Evolutionary conservation across 2,329 filamentous ascomycete genomes (phyloP), one percentile per base, ranked within the genome.

Genomic region (Cladorrhinum sp.): DNA sequence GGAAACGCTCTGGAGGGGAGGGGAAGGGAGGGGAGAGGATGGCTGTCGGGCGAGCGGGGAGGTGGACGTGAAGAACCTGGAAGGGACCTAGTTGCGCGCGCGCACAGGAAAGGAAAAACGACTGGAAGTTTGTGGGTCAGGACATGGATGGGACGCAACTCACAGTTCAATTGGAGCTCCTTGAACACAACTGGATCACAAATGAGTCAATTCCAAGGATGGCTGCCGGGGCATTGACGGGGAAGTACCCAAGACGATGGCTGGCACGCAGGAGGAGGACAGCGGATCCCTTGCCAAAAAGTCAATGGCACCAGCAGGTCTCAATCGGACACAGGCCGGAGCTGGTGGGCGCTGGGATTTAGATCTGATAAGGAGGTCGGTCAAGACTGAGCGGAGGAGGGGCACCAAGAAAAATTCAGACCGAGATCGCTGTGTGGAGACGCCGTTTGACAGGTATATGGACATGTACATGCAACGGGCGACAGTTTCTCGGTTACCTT

Each of bases 351-450:
- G 53, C 59, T 60, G 50, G 50, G 56, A 42, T 33, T 56, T 60
- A 57, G 51, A 60, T 59, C 57, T 58, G 24, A 64, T 58, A 58
- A 53, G 58, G 65, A 56, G 55, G 61, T 66, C 62, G 56, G 60
- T 62, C 60, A 56, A 26, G 49, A 51, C 6, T 51, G 49, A 6
- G 49, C 49, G 39, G 36, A 67, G 66, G 68, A 69, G 68, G 68
- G 68, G 67, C 64, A 68, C 55, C 57, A 51, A 56, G 50, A 66
- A 67, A 69, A 67, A 59, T 65, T 55, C 57, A 51, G 59, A 65
- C 67, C 67, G 67, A 69, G 67, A 67, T 63, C 67, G 67, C 66
- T 66, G 55, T 56, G 52, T 60, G 59, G 63, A 62, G 64, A 53
- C 21, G 36, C 5, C 36, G 36, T 42, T 42, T 42, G 36, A 12